Evolutionary conservation across 805 yeast species (phyloP), one percentile per base, ranked within the genome.

Genomic region (Blastobotrys parvus): DNA sequence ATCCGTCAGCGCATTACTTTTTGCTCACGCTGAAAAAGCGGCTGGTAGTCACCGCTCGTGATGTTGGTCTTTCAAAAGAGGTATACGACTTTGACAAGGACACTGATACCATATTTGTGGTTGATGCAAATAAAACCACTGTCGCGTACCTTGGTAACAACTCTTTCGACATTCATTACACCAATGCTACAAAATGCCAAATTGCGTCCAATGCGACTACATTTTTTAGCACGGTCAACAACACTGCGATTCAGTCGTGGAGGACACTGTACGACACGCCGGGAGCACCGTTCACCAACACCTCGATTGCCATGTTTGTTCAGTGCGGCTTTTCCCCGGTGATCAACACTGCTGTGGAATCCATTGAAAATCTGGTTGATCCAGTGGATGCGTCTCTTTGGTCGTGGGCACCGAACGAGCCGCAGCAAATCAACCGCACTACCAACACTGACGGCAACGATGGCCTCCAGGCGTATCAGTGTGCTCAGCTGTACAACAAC

Each of bases 381-480:
- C 54, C 38, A 64, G 8, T 54, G 35, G 42, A 45, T 8, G 35
- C 39, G 2, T 41, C 51, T 3, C 38, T 61, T 19, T 88, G 96
- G 96, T 73, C 90, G 1, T 88, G 96, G 96, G 73, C 70, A 0
- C 55, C 68, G 0, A 59, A 62, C 7, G 74, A 81, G 54, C 92
- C 92, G 41, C 51, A 2, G 44, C 52, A 21, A 41, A 39, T 13
- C 36, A 48, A 17, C 38, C 40, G 38, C 51, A 54, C 47, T 16
- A 27, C 40, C 10, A 40, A 38, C n/a, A 33, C 30, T 17, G 35
- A 21, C 18, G 39, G 23, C 13, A 44, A 13, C 17, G 19, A 31
- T 11, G 43, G 39, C 16, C 55, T 54, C 38, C 46, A 55, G n/a
- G 74, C 76, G 0, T 60, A 54, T 41, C 65, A 67, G 39, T 77